Base-by-base conservation (phyloP, 1,139 yeast genomes). In the Taphrina communis region DNA sequence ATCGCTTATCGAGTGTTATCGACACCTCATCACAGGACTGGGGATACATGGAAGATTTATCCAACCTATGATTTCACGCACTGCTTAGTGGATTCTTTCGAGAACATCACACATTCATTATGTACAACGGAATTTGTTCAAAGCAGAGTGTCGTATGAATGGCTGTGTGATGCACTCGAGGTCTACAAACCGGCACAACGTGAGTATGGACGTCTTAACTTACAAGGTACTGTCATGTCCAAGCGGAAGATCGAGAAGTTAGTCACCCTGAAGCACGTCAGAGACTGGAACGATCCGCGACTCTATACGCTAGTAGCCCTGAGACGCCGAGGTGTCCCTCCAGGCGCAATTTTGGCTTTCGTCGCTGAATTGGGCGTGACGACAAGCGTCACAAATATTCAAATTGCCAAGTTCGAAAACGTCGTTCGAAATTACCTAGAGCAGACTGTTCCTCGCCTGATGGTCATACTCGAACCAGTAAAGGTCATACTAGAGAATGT, bases 271-370 rank as follows among this genome's bases (percentile, higher is more conserved):
- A 82, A 84, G 6, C 81, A 84, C 75, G 99, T 95, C 44, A 86
- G 97, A 78, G 97, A 91, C 57, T 95, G 99, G 99, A 96, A 95
- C 79, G 99, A 95, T 80, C 99, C 99, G 74, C 86, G 99, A 77
- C 83, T 95, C 76, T 94, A 87, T 79, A 95, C 99, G 8, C 84
- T 95, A 74, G 99, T 92, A 75, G 97, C 96, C 59, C 87, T 95
- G 53, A 89, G 91, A 77, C 90, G 99, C 79, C 90, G 99, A 78
- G 99, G 99, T 81, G 88, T 95, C 8, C 99, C 99, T 73, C 99
- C 99, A n/a, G 98, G 98, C 48, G 97, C 98, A 36, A 90, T 95
- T 77, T 83, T 95, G 75, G 85, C 92, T 52, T 95, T 95, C 78
- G 90, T 95, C 76, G 91, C 93, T 77, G 95, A 97, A 60, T 84